phyloP scores from a whole-genome alignment of 257 asterid species.

The Rehmannia glutinosa region DNA sequence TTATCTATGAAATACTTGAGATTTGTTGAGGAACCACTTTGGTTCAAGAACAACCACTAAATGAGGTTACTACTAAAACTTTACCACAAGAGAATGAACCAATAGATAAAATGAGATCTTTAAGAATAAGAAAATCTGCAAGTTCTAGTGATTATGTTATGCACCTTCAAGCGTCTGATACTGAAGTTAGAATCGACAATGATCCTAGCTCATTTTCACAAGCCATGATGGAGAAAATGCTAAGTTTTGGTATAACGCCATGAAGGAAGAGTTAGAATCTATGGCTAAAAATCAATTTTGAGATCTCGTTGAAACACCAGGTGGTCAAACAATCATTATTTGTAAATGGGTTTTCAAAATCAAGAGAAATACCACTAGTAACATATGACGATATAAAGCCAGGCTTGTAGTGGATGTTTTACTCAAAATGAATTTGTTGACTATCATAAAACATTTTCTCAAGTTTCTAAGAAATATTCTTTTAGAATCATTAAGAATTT shows the following conservation, averaged over 20 bases:
- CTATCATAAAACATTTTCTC: no score
- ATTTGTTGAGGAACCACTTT: no score
- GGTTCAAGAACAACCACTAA: no score
- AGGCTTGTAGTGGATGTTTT: neutral
- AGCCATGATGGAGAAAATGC: neutral
- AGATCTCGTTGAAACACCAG: neutral
- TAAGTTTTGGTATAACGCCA: no score
- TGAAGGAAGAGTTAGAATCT: no score
- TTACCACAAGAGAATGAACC: no score
- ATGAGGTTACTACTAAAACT: no score
- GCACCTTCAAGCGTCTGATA: neutral
- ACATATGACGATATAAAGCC: neutral
- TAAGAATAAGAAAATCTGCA: no score
- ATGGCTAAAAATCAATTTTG: neutral
- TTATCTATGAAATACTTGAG: no score
- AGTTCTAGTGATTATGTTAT: neutral
- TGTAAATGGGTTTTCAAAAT: no score
- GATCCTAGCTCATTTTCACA: neutral
- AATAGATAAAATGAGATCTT: no score
- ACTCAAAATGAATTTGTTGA: neutral
- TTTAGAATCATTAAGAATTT: neutral
- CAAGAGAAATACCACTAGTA: neutral
- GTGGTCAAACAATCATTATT: neutral
- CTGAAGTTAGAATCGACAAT: neutral
- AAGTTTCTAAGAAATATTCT: neutral